Base-by-base conservation (phyloP, 1,284 basidiomycete species). In the Cutaneotrichosporon dermatis region DNA sequence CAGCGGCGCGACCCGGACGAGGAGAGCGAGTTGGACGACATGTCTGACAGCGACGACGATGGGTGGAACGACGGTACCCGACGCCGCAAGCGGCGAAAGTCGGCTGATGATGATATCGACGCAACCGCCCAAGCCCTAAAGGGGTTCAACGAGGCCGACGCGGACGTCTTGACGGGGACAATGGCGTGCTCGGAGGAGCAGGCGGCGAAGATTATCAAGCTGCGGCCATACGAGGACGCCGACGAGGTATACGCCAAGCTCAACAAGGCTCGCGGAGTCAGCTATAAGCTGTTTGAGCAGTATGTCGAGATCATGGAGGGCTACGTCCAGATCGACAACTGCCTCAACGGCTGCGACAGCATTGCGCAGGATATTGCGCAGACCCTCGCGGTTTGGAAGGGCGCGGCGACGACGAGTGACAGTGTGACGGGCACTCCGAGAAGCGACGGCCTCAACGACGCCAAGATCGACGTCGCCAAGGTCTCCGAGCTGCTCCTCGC, bases 261-360 rank as follows among this genome's bases (percentile, higher is more conserved):
- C 10, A 84, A 85, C 54, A 90, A 92, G 76, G 92, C 91, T 78
- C 93, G 92, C 70, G 94, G 94, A n/a, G 88, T 99, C 66, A 93
- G 91, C 60, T 84, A 88, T 59, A 86, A 88, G 60, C 83, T 99
- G 72, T 92, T 98, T 72, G 89, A 94, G 69, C 90, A 95, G 65
- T 94, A 90, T 73, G 85, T 86, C 56, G 84, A 87, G 54, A 89
- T 98, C 67, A 89, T 97, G 78, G 83, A 87, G 64, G 92, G 92
- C 2, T 99, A 97, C 72, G 86, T 87, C 15, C 85, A 88, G 58
- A 94, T 99, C 57, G 96, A 99, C 76, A 83, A 83, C 63, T 88
- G 98, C 64, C 83, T 99, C 12, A 86, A 86, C 71, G 85, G 88
- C 60, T 98, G 95, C 76, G 94, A 97, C 76, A 79, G 81, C 51